A percentile compares a stretch with the other conserved stretches of the same genome.
These are phyloP conservation scores for Leptographium lundbergii DNA, from an alignment of 2,329 filamentous ascomycete genomes.

Conservation along the genomic window DNA sequence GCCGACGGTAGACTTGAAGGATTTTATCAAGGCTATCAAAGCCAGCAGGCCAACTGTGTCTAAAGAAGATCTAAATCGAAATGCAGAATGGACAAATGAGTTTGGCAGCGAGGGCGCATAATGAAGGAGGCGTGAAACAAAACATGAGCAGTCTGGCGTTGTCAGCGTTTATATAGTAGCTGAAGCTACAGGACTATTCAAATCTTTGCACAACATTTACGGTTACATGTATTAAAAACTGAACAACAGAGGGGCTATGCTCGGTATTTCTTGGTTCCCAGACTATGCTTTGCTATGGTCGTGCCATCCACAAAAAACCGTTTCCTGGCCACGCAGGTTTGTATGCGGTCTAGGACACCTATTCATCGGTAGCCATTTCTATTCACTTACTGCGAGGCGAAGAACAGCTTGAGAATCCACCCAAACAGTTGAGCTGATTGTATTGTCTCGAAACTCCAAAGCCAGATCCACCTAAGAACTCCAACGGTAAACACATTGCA, in stretches of 20 bases:
- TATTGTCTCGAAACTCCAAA: neutral
- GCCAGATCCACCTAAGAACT: neutral
- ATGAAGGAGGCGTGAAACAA: neutral
- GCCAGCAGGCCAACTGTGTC: constrained; percentile 83
- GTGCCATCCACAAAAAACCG: neutral
- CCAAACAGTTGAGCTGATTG: neutral
- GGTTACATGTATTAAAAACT: neutral
- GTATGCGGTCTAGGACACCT: neutral
- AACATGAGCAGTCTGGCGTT: neutral
- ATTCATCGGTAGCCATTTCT: neutral
- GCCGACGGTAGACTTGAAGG: constrained; percentile 74
- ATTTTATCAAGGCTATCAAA: constrained; percentile 88
- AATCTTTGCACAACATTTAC: neutral
- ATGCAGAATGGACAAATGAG: constrained; percentile 88
- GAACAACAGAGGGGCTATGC: neutral
- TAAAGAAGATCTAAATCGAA: constrained; percentile 68
- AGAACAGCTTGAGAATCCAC: neutral
- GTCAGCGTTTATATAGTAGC: neutral
- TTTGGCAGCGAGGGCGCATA: constrained; percentile 80
- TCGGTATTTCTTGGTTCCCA: neutral
- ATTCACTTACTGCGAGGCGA: neutral
- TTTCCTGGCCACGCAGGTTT: neutral
- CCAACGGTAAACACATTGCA: constrained; percentile 1
- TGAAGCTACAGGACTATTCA: neutral
- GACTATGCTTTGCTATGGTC: neutral